Percentiles rank a stretch among this genome's conserved stretches.
These are phyloP conservation scores for Alternaria angustiovoidea DNA, from an alignment of 2,329 filamentous ascomycete species.

Conservation along the genomic window DNA sequence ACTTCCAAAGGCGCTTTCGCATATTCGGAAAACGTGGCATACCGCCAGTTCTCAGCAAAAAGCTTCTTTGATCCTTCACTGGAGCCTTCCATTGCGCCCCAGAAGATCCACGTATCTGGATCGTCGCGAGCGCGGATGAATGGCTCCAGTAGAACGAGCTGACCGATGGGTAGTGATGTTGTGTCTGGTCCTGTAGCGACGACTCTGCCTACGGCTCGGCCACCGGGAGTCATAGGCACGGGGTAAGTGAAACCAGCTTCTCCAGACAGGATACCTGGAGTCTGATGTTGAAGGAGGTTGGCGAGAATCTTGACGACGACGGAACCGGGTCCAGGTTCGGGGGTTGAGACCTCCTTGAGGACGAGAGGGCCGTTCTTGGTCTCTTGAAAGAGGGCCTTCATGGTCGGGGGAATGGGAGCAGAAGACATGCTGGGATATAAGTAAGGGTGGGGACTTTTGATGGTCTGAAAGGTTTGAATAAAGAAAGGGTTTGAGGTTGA, in stretches of 20 bases:
- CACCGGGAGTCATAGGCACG: slow-evolving; percentile 6
- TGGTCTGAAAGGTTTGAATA: no score
- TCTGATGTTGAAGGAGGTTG: slow-evolving; percentile 20
- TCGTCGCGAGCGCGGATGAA: slow-evolving; percentile 50
- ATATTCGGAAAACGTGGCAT: slow-evolving; percentile 49
- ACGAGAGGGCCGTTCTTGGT: slow-evolving; percentile 29
- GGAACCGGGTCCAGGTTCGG: slow-evolving; percentile 42
- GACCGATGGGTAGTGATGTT: slow-evolving; percentile 36
- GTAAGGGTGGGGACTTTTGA: background rate
- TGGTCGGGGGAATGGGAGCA: slow-evolving; percentile 10
- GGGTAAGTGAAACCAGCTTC: slow-evolving; percentile 15
- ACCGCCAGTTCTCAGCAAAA: slow-evolving; percentile 47
- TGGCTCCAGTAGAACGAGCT: slow-evolving; percentile 50
- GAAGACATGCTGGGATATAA: background rate
- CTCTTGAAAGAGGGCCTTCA: slow-evolving; percentile 44
- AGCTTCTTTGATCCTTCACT: slow-evolving; percentile 25
- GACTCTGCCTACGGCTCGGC: slow-evolving; percentile 34
- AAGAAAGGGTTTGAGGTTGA: background rate
- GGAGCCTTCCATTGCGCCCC: slow-evolving; percentile 39
- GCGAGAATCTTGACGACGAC: slow-evolving; percentile 52
- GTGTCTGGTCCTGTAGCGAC: slow-evolving; percentile 34
- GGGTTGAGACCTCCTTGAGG: slow-evolving; percentile 43
- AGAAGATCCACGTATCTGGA: slow-evolving; percentile 32
- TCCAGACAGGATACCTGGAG: slow-evolving; percentile 12
- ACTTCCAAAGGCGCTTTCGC: slow-evolving; percentile 49